These are phyloP conservation scores for Paraphaeosphaeria sporulosa DNA, from an alignment of 2,329 filamentous ascomycete species.

Conservation along the genomic window DNA sequence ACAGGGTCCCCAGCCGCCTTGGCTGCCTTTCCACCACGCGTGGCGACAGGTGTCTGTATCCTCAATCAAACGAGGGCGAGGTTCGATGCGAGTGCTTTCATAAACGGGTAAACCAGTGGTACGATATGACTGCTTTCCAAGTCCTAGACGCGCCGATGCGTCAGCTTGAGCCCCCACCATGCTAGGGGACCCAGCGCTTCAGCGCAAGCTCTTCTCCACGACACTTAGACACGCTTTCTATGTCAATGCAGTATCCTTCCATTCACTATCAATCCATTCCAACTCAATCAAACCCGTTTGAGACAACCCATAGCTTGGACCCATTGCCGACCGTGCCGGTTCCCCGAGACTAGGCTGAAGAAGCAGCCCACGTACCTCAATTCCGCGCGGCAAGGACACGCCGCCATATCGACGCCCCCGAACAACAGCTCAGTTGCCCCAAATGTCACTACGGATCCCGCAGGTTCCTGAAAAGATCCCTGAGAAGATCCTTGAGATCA, in stretches of 20 bases:
- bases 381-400: slow-evolving; percentile 19
- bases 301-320: slow-evolving; percentile 16
- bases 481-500: slow-evolving; percentile 23
- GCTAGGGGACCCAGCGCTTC: neutral
- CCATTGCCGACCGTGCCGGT: slow-evolving; percentile 25
- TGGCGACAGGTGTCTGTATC: neutral
- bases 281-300: neutral
- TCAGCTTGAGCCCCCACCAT: slow-evolving; percentile 10
- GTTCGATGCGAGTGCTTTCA: neutral
- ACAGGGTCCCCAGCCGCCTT: neutral
- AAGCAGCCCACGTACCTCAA: slow-evolving; percentile 8
- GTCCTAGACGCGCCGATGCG: slow-evolving; percentile 5
- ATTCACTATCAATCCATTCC: neutral
- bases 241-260: neutral
- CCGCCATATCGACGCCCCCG: slow-evolving; percentile 11
- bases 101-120: neutral
- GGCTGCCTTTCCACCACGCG: neutral
- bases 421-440: slow-evolving; percentile 9
- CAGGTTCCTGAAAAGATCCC: slow-evolving; percentile 14
- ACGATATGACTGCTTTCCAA: neutral
- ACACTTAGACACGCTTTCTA: neutral
- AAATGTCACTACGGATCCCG: neutral
- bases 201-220: neutral
- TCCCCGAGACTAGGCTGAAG: slow-evolving; percentile 24
- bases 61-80: neutral